These are phyloP conservation scores for Capronia epimyces DNA, from an alignment of 2,329 filamentous ascomycete genomes.

Conservation along the genomic window DNA sequence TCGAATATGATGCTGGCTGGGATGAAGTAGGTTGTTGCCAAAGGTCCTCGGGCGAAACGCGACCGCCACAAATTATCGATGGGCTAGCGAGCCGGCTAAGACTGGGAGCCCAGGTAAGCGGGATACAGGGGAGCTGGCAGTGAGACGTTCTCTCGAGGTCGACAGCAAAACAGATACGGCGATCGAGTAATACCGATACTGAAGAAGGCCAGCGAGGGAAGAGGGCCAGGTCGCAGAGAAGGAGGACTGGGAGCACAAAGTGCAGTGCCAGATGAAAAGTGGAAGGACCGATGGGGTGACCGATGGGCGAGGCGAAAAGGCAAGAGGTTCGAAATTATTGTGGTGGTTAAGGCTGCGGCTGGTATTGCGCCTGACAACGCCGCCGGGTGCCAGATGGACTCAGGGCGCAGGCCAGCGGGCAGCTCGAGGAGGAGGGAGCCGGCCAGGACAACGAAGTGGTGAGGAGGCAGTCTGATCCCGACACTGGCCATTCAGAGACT, in stretches of 20 bases:
- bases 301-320: conserved; percentile 5
- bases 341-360: neutral
- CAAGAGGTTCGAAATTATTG: neutral
- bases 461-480: conserved; percentile 11
- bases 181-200: neutral
- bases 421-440: neutral
- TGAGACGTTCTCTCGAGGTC: neutral
- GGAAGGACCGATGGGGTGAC: conserved; percentile 15
- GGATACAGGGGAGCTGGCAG: conserved; percentile 2
- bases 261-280: conserved; percentile 1
- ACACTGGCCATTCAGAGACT: conserved; percentile 17
- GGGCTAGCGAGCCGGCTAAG: conserved; percentile 16
- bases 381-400: neutral
- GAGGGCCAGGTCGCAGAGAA: neutral
- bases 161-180: neutral
- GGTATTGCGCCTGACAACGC: neutral
- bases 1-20: conserved; percentile 11
- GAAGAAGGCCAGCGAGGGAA: neutral
- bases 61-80: conserved; percentile 24
- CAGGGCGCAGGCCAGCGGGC: neutral
- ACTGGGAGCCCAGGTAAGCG: conserved; percentile 12
- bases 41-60: conserved; percentile 21
- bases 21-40: neutral
- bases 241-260: neutral
- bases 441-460: conserved; percentile 8